A percentile compares a stretch with the other conserved stretches of the same genome.
phyloP scores from a whole-genome alignment of 176 grass and related monocot genomes.

The Oryza meridionalis region DNA sequence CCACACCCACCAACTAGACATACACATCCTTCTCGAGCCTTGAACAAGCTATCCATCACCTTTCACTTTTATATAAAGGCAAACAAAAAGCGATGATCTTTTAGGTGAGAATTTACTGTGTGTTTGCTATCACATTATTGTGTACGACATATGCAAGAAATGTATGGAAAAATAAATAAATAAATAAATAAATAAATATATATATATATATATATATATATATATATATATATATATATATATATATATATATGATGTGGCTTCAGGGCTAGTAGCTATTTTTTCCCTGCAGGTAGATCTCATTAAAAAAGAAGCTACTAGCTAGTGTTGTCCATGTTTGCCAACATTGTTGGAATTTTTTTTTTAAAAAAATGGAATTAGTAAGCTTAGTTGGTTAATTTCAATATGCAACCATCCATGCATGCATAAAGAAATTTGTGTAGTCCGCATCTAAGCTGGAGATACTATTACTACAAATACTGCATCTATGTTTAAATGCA shows the following conservation, averaged over 20 bases:
- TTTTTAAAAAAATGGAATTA: neutral
- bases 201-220: no score
- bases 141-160: constrained; percentile 1
- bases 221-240: no score
- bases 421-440: no score
- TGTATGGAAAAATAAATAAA: neutral
- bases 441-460: no score
- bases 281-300: neutral
- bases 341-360: neutral
- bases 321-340: neutral
- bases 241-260: neutral
- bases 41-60: constrained; percentile 39
- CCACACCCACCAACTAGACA: constrained; percentile 22
- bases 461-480: no score
- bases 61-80: constrained; percentile 46
- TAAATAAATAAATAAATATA: no score
- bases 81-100: neutral
- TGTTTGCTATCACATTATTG: neutral
- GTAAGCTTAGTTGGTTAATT: neutral
- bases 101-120: constrained; percentile 27
- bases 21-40: constrained; percentile 57
- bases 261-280: neutral
- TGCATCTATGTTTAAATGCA: no score
- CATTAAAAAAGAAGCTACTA: neutral
- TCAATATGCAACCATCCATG: neutral